A percentile compares a stretch with the other conserved stretches of the same genome.
Evolutionary conservation across 495 filamentous ascomycete species (phyloP).

Genomic region (Daldinia childiae): DNA sequence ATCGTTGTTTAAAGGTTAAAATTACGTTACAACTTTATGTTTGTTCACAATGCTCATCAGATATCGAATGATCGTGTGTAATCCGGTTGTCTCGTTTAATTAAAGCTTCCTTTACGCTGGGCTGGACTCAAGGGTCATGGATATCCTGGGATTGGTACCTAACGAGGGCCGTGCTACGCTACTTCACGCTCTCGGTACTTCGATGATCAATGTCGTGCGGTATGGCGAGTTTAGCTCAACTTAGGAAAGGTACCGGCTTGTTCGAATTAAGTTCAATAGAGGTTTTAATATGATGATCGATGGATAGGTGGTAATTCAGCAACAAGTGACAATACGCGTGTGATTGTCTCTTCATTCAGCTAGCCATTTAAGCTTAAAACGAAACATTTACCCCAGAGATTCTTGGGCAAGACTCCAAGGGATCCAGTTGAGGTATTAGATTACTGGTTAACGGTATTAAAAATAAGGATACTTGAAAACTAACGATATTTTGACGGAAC

Average conservation of each 20-base stretch:
- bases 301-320: too few species aligned
- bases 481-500: too few species aligned
- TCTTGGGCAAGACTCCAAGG: too few species aligned
- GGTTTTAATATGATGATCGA: neutral
- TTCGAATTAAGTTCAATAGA: conserved; percentile 7
- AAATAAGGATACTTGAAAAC: too few species aligned
- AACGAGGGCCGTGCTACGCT: conserved; percentile 19
- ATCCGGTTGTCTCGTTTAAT: conserved; percentile 22
- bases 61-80: conserved; percentile 28
- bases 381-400: too few species aligned
- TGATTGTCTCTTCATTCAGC: too few species aligned
- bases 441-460: too few species aligned
- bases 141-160: neutral
- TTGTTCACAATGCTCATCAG: neutral
- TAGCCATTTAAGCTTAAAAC: too few species aligned
- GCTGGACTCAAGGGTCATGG: neutral
- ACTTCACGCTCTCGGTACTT: conserved; percentile 7
- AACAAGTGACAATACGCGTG: too few species aligned
- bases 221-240: neutral
- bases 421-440: too few species aligned
- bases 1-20: conserved; percentile 3
- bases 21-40: conserved; percentile 22
- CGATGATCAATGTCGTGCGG: neutral
- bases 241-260: neutral
- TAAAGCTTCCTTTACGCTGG: neutral